These are phyloP conservation scores for Nepenthes gracilis DNA, from an alignment of 148 eudicot species.

Conservation along the genomic window DNA sequence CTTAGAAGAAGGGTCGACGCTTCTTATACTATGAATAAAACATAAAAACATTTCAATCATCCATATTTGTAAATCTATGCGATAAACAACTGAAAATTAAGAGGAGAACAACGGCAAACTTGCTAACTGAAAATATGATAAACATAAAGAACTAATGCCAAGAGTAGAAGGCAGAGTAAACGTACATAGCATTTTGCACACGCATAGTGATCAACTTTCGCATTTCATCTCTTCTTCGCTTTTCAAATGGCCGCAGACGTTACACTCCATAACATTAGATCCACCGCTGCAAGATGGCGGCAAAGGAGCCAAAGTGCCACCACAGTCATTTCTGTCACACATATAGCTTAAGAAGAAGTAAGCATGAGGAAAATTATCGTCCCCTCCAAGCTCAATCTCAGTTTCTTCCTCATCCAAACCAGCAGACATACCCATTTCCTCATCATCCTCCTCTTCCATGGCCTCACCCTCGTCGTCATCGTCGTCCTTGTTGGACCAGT, in stretches of 20 bases:
- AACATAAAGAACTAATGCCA: no score
- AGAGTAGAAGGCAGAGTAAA: no score
- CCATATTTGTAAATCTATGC: no score
- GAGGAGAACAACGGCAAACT: no score
- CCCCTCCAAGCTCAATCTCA: constrained; percentile 18
- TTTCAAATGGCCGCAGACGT: constrained; percentile 60
- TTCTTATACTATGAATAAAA: no score
- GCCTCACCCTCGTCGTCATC: constrained; percentile 27
- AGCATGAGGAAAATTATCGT: constrained; percentile 78
- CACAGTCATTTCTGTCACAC: constrained; percentile 61
- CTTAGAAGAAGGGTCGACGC: no score
- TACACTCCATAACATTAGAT: constrained; percentile 66
- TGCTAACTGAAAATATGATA: no score
- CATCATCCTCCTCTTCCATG: constrained; percentile 26
- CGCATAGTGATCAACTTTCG: no score
- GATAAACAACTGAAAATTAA: no score
- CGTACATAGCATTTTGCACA: no score
- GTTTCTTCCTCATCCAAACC: constrained; percentile 18
- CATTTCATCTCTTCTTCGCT: constrained; percentile 14
- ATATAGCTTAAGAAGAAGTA: constrained; percentile 82
- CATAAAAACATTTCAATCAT: no score
- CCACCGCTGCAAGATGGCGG: constrained; percentile 30
- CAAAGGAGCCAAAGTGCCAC: constrained; percentile 92
- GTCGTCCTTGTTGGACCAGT: constrained; percentile 72
- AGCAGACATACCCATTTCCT: constrained; percentile 8